Evolutionary conservation across 2,329 filamentous ascomycete genomes (phyloP).

Genomic region (Zymoseptoria pseudotritici): DNA sequence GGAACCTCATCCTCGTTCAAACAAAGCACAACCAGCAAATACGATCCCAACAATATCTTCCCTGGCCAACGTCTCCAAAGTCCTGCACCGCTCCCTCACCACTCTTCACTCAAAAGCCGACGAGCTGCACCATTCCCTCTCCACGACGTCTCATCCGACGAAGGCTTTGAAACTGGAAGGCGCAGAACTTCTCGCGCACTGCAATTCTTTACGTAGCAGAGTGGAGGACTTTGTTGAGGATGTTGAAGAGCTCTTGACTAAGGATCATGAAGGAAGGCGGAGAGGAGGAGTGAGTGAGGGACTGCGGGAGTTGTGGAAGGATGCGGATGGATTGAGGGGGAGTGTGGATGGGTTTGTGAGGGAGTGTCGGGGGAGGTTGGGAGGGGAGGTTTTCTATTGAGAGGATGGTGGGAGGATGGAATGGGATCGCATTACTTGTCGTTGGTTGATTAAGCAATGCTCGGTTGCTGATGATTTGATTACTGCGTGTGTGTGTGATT

Average conservation of each 20-base stretch:
- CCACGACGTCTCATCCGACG: too few species aligned
- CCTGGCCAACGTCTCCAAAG: background rate
- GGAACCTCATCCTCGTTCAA: too few species aligned
- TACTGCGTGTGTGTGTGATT: too few species aligned
- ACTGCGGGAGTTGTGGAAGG: background rate
- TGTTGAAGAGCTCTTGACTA: background rate
- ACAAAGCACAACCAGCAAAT: background rate
- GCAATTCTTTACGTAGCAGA: background rate
- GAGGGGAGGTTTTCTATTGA: background rate
- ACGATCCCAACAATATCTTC: background rate
- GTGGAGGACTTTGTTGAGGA: background rate
- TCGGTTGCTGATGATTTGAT: too few species aligned
- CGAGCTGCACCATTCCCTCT: background rate
- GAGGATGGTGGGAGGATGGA: too few species aligned
- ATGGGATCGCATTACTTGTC: too few species aligned
- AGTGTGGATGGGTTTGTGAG: background rate
- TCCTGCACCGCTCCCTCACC: background rate
- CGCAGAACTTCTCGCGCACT: background rate
- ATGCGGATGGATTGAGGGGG: background rate
- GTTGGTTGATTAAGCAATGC: too few species aligned
- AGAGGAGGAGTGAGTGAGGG: background rate
- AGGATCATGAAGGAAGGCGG: background rate
- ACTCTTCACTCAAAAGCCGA: background rate
- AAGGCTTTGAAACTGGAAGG: background rate
- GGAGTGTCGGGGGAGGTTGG: background rate